Evolutionary conservation across 495 filamentous ascomycete species (phyloP), one percentile per base, ranked within the genome.

Genomic region (Aspergillus hancockii): DNA sequence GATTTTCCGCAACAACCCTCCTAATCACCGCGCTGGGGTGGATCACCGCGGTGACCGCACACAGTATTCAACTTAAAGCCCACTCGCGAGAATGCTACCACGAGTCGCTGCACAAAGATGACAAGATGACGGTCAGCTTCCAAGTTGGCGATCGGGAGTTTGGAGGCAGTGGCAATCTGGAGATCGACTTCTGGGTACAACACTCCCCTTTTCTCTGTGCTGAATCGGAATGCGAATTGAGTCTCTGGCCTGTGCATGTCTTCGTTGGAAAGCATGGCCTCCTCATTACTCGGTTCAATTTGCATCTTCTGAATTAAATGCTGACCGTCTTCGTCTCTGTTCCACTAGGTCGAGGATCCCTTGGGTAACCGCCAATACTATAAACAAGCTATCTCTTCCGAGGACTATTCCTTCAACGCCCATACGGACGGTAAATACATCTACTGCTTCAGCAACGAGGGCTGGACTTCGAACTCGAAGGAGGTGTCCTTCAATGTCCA

Each of bases 401-500:
- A 94, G 62, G 93, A 97, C 77, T 90, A 95, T 82, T 90, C 90
- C 18, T 98, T 99, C 75, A 87, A 85, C 31, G 95, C 95, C 34
- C 77, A 82, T 47, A 71, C 83, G 67, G 94, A 98, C 73, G 94
- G 94, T 58, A 90, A 89, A 73, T 96, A 90, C 80, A 78, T 84
- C 58, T 98, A 98, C 84, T 98, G 94, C 84, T 98, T 98, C 83
- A 96, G 92, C 75, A 98, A 98, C 71, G 94, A 98, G 79, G 87
- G 93, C 68, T 97, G 91, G 88, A 87, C 86, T 51, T 90, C 90
- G 28, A 89, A 86, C 68, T 92, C 85, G 65, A 98, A 98, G 79
- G 95, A 98, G 70, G 93, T 98, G 36, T 94, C 91, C 45, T 98
- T 98, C 82, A 98, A 98, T 73, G 94, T 98, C 22, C 94, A 98